A percentile compares a stretch with the other conserved stretches of the same genome.
Evolutionary conservation across 305 asterid species (phyloP).

Genomic region (Lippia alba): DNA sequence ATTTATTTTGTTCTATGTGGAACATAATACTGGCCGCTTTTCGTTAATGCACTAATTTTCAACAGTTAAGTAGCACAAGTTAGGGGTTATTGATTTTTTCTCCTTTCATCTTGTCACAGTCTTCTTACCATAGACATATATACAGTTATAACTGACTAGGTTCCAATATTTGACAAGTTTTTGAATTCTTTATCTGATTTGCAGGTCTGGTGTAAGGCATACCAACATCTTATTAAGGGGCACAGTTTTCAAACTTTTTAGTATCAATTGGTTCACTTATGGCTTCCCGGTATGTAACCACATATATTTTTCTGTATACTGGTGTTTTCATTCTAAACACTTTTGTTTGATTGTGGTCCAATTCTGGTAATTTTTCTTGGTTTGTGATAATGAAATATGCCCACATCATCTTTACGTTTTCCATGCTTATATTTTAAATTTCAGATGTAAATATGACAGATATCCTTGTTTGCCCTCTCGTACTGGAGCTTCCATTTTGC

Average conservation of each 20-base stretch:
- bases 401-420: constrained; percentile 20
- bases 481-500: constrained; percentile 99
- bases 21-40: constrained; percentile 5
- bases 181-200: constrained; percentile 31
- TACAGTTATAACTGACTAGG: constrained; percentile 4
- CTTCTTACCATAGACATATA: background rate
- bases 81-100: constrained; percentile 15
- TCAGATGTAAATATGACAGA: constrained; percentile 64
- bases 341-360: constrained; percentile 21
- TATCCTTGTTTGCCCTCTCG: constrained; percentile 88
- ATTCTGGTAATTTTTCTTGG: constrained; percentile 1
- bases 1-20: constrained; percentile 19
- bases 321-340: constrained; percentile 23
- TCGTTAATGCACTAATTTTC: constrained; percentile 15
- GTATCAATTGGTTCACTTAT: constrained; percentile 98
- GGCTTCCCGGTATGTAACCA: constrained; percentile 88
- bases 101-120: constrained; percentile 2
- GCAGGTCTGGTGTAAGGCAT: constrained; percentile 97
- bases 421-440: constrained; percentile 41
- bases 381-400: constrained; percentile 18
- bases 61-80: constrained; percentile 12
- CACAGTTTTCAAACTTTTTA: constrained; percentile 84
- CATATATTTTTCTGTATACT: constrained; percentile 26
- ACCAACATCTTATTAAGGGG: constrained; percentile 90
- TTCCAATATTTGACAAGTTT: constrained; percentile 26